phyloP scores from a whole-genome alignment of 2,329 filamentous ascomycete species.

The Atkinsonella hypoxylon region DNA sequence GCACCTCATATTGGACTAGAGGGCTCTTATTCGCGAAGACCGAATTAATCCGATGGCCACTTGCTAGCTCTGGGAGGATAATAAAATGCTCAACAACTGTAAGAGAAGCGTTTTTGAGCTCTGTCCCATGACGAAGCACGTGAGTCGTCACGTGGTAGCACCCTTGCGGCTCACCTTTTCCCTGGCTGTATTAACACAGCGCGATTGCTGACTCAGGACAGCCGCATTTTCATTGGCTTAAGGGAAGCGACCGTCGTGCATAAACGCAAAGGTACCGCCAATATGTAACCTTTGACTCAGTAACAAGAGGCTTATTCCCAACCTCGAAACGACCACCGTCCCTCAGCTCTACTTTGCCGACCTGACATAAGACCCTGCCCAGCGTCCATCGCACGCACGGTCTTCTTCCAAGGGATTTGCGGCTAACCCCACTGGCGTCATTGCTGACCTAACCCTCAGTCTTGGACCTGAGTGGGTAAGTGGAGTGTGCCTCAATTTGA shows the following conservation, averaged over 20 bases:
- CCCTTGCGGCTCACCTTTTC: neutral
- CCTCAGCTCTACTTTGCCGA: neutral
- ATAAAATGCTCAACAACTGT: too few species aligned
- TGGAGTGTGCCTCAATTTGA: slow-evolving; percentile 26
- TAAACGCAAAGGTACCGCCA: slow-evolving; percentile 19
- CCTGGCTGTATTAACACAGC: neutral
- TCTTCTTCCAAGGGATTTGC: neutral
- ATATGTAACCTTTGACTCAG: slow-evolving; percentile 21
- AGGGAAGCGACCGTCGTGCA: slow-evolving; percentile 13
- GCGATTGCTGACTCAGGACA: slow-evolving; percentile 1
- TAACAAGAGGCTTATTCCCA: neutral
- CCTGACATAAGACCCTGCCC: neutral
- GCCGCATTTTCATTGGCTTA: slow-evolving; percentile 11
- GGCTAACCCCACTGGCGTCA: slow-evolving; percentile 20
- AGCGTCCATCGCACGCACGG: neutral
- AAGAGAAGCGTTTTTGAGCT: too few species aligned
- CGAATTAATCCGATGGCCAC: too few species aligned
- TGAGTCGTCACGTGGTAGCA: neutral
- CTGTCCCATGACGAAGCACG: neutral
- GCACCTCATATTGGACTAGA: too few species aligned
- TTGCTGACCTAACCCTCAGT: slow-evolving; percentile 27
- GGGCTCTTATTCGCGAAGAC: too few species aligned
- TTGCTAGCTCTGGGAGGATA: too few species aligned
- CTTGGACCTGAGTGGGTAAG: slow-evolving; percentile 11
- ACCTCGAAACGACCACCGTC: slow-evolving; percentile 2